Evolutionary conservation across 1,284 basidiomycete species (phyloP), one percentile per base, ranked within the genome.

Genomic region (Ustilago lituana): DNA sequence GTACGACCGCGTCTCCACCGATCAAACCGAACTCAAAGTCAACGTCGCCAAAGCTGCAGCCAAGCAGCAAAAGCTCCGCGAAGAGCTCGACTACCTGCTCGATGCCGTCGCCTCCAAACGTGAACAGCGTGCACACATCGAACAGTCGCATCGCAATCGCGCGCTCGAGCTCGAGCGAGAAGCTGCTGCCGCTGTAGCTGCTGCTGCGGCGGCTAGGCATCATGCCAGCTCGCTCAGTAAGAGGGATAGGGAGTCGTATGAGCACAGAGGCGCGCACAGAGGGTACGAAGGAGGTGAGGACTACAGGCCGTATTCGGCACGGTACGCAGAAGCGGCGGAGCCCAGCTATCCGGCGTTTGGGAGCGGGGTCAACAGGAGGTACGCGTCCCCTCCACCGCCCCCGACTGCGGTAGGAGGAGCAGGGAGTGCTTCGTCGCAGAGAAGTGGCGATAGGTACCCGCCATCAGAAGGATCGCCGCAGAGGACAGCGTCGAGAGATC

Each of bases 21-120:
- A 72, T 26, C 69, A 72, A 36, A 57, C 63, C 27, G 69, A 72
- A 3, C 47, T 72, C 41, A 37, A 56, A 10, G 24, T 49, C 49
- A 72, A 45, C 22, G 47, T 72, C 17, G 23, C 40, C n/a, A 58
- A 53, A 37, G 59, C 69, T 4, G 19, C 63, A 2, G 50, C 52
- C n/a, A 72, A 72, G 49, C 63, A 72, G 10, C 44, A 46, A 7
- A 72, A 72, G 50, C 59, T 72, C 6, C 63, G 64, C 19, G 63
- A 72, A 27, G 69, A 72, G 48, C 56, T 72, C 48, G 61, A 67
- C 48, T 71, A 49, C n/a, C 55, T 71, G 7, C 51, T 71, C 17
- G 68, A 71, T 40, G 62, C 68, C 5, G 39, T 71, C 5, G 68
- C 62, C 5, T 22, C 49, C 8, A 61, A 66, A 33, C 60, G 48